These are phyloP conservation scores for Myriangium duriaei DNA, from an alignment of 2,329 filamentous ascomycete genomes.

Conservation along the genomic window DNA sequence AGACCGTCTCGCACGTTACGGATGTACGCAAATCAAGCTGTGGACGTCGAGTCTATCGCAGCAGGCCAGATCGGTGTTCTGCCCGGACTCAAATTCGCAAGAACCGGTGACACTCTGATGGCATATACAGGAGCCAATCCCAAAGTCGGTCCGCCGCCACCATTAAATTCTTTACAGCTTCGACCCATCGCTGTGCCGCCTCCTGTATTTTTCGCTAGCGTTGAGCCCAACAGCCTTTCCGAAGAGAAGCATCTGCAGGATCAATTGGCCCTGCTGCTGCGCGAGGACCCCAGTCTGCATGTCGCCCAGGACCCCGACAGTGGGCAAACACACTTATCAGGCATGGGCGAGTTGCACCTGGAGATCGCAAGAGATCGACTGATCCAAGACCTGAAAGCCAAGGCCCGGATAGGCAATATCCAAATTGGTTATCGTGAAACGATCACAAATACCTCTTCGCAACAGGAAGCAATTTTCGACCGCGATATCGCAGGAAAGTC, in stretches of 20 bases:
- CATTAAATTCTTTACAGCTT: slow-evolving; percentile 64
- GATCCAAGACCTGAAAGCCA: slow-evolving; percentile 78
- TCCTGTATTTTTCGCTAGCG: slow-evolving; percentile 90
- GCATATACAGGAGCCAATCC: slow-evolving; percentile 52
- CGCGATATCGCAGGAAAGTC: slow-evolving; percentile 67
- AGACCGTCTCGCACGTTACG: slow-evolving; percentile 69
- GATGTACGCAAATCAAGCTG: slow-evolving; percentile 78
- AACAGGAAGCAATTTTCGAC: slow-evolving; percentile 57
- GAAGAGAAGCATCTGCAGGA: slow-evolving; percentile 71
- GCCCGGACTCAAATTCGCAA: slow-evolving; percentile 75
- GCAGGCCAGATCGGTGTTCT: slow-evolving; percentile 92
- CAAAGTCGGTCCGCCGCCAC: slow-evolving; percentile 52
- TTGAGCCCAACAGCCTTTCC: slow-evolving; percentile 66
- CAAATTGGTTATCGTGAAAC: slow-evolving; percentile 93
- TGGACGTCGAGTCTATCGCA: slow-evolving; percentile 68
- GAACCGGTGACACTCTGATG: slow-evolving; percentile 86
- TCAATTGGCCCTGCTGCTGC: slow-evolving; percentile 62
- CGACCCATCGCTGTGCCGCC: slow-evolving; percentile 81
- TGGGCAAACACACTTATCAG: slow-evolving; percentile 83
- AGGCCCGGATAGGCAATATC: slow-evolving; percentile 73
- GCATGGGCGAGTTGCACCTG: slow-evolving; percentile 92
- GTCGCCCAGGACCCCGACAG: slow-evolving; percentile 78
- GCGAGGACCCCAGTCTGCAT: slow-evolving; percentile 86
- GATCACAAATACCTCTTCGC: slow-evolving; percentile 44
- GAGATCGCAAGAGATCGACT: slow-evolving; percentile 85